Evolutionary conservation across 2,329 filamentous ascomycete genomes (phyloP), one percentile per base, ranked within the genome.

Genomic region (Diaporthe caulivora): DNA sequence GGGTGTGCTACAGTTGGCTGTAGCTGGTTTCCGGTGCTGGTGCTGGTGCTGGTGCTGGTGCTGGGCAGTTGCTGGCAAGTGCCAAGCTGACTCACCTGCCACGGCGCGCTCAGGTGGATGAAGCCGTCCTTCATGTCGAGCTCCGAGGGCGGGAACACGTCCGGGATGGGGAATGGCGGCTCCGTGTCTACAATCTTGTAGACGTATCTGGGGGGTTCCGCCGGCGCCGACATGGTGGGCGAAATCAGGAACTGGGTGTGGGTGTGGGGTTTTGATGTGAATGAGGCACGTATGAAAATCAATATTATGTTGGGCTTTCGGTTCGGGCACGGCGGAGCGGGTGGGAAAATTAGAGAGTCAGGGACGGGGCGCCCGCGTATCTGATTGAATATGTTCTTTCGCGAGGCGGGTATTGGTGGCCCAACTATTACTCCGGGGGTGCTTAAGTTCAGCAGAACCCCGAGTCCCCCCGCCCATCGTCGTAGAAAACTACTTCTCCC

Each of bases 61-160:
- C n/a, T 62, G 29, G 31, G 29, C 42, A 15, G 21, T 7, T 15
- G 17, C 7, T 44, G 34, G 5, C 7, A 3, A 13, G 29, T 17
- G n/a, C 57, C 31, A 42, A 18, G 26, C 31, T 18, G 24, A 75
- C 79, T 77, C 78, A 88, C 88, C 83, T 92, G 90, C 49, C 81
- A 81, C 2, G 87, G 84, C 0, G 87, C 89, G 78, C 90, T 92
- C 21, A 92, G 80, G 77, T 92, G 90, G 42, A 92, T 83, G 80
- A 90, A 92, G 64, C 90, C 90, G 78, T 92, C 90, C 47, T 87
- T 85, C 76, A 82, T 80, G 80, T 92, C 90, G 57, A 92, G 86
- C 44, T 88, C 86, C 17, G 90, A 92, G 74, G 89, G 84, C 18
- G 90, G 89, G 70, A 89, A 88, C 73, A 84, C 81, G 1, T 82